phyloP scores from a whole-genome alignment of 352 stramenopile genomes.

The Aphanomyces stellatus region DNA sequence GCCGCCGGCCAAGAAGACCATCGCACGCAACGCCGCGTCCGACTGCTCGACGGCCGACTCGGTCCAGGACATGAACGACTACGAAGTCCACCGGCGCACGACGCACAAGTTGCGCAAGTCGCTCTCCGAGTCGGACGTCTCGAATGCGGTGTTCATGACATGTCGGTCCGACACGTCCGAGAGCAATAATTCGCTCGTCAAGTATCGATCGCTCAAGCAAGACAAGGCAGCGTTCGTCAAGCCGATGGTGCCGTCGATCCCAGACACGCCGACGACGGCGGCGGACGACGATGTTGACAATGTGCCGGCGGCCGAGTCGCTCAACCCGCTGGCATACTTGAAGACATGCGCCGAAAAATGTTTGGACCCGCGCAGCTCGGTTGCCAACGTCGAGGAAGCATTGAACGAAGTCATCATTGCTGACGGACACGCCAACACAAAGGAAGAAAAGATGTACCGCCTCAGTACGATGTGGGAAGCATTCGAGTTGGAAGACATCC shows the following conservation, averaged over 20 bases:
- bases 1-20: not conserved
- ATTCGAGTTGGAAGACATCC: slow-evolving; percentile 31
- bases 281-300: too few species aligned
- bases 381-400: slow-evolving; percentile 39
- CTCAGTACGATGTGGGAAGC: slow-evolving; percentile 73
- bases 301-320: too few species aligned
- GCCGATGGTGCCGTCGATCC: not conserved
- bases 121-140: not conserved
- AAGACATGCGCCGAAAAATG: slow-evolving; percentile 59
- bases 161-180: not conserved
- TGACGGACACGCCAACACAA: slow-evolving; percentile 39
- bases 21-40: not conserved
- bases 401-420: slow-evolving; percentile 73
- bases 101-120: not conserved
- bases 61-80: slow-evolving; percentile 6
- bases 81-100: not conserved
- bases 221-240: slow-evolving; percentile 4
- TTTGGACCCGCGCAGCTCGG: slow-evolving; percentile 49
- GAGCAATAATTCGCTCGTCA: not conserved
- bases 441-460: slow-evolving; percentile 66
- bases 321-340: not conserved
- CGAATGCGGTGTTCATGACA: not conserved
- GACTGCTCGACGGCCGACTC: slow-evolving; percentile 16
- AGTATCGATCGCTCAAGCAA: not conserved
- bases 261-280: not conserved